A percentile compares a stretch with the other conserved stretches of the same genome.
Evolutionary conservation across 2,329 filamentous ascomycete species (phyloP).

Genomic region (Endoconidiophora polonica): DNA sequence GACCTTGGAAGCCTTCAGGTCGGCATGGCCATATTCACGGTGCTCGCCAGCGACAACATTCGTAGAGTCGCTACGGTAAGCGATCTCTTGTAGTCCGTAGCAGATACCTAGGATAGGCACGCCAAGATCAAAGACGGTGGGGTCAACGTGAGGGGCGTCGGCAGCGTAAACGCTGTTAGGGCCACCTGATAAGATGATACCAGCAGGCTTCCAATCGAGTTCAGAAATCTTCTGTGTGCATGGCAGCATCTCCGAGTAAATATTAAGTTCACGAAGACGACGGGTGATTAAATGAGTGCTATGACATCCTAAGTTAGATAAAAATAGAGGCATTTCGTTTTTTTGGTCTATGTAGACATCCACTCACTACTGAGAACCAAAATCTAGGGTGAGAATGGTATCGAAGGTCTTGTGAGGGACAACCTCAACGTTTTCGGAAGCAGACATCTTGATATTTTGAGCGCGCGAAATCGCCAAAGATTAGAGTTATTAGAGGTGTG

Average conservation of each 20-base stretch:
- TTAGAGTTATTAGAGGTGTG: neutral
- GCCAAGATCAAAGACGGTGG: conserved; percentile 59
- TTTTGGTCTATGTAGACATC: neutral
- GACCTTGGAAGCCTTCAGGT: conserved; percentile 43
- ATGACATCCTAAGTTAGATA: conserved; percentile 23
- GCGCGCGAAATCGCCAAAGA: neutral
- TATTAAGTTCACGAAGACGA: conserved; percentile 58
- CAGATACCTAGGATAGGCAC: conserved; percentile 40
- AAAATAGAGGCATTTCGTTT: neutral
- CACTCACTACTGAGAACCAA: conserved; percentile 28
- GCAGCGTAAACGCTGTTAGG: conserved; percentile 66
- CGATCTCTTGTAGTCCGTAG: conserved; percentile 47
- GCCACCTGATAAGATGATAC: conserved; percentile 46
- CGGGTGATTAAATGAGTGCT: conserved; percentile 61
- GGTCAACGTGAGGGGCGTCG: conserved; percentile 59
- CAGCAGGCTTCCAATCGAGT: conserved; percentile 63
- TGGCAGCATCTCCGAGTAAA: conserved; percentile 77
- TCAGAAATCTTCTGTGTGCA: conserved; percentile 71
- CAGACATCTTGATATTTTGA: conserved; percentile 3
- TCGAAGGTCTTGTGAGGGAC: conserved; percentile 24
- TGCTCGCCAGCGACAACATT: conserved; percentile 32
- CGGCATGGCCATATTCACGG: conserved; percentile 52
- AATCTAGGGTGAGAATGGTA: conserved; percentile 57
- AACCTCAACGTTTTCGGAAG: conserved; percentile 8
- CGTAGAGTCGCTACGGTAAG: conserved; percentile 44